phyloP scores from a whole-genome alignment of 305 asterid genomes.

The Coffea humblotiana region DNA sequence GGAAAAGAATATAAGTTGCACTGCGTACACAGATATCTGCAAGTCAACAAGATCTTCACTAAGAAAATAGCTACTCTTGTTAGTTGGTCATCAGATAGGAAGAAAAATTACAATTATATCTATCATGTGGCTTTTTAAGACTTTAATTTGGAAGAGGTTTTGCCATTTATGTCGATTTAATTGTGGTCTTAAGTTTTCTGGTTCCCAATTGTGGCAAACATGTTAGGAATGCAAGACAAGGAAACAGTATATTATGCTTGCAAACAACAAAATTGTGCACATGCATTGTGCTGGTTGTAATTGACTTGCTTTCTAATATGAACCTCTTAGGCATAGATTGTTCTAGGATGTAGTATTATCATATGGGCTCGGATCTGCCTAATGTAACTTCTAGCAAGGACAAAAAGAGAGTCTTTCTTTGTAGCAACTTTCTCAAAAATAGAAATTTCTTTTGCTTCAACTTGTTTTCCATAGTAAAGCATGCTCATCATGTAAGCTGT shows the following conservation, averaged over 20 bases:
- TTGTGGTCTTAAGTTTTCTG: not conserved
- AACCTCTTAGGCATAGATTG: not conserved
- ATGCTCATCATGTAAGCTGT: not conserved
- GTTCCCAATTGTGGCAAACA: not conserved
- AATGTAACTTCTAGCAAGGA: not conserved
- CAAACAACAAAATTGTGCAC: not conserved
- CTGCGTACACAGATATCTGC: not conserved
- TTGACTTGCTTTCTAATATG: not conserved
- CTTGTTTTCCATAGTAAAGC: not conserved
- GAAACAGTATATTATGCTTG: not conserved
- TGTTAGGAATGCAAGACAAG: not conserved
- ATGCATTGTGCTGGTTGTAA: not conserved
- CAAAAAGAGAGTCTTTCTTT: not conserved
- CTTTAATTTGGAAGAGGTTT: not conserved
- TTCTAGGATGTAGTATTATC: not conserved
- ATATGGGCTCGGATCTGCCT: no score
- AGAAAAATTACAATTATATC: not conserved
- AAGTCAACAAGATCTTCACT: not conserved
- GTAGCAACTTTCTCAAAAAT: not conserved
- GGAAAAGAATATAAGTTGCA: not conserved
- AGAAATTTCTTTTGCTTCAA: slow-evolving; percentile 10
- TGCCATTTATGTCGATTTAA: slow-evolving; percentile 1
- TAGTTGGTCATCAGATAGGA: not conserved
- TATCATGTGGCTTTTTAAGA: not conserved
- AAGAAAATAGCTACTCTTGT: not conserved